Conservation (phyloP, 208 protist genomes). For the Plasmodiophora brassicae region DNA sequence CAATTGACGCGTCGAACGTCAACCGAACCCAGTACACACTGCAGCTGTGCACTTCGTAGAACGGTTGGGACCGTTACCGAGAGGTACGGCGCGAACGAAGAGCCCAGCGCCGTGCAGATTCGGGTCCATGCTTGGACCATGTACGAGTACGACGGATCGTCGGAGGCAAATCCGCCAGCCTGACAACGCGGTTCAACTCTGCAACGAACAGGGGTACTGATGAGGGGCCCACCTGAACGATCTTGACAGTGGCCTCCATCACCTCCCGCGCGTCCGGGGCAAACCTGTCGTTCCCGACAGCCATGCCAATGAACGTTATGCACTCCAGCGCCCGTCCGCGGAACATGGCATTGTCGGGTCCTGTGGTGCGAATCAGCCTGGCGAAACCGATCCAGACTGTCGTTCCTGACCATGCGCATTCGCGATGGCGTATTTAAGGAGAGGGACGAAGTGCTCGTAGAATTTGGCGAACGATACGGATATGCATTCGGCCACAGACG, state of each 20-base stretch:
- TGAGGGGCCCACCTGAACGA: conserved; percentile 45
- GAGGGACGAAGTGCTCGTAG: conserved; percentile 71
- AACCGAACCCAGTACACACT: conserved; percentile 54
- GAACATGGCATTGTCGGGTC: conserved; percentile 49
- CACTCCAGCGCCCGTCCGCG: conserved; percentile 76
- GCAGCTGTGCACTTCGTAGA: conserved; percentile 54
- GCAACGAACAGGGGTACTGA: neutral
- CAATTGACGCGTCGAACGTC: conserved; percentile 20
- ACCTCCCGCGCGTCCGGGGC: conserved; percentile 63
- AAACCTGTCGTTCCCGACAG: conserved; percentile 75
- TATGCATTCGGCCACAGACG: conserved; percentile 64
- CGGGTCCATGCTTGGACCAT: conserved; percentile 64
- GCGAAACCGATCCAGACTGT: no score
- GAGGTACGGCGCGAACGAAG: conserved; percentile 71
- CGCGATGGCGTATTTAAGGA: conserved; percentile 66
- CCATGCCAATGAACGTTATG: conserved; percentile 70
- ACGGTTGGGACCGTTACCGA: conserved; percentile 62
- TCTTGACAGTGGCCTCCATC: conserved; percentile 60
- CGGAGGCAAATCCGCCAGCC: conserved; percentile 46
- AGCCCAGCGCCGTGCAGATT: conserved; percentile 67
- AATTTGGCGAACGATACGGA: conserved; percentile 62
- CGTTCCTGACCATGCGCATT: conserved; percentile 46
- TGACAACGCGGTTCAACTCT: neutral
- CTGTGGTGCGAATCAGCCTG: conserved; percentile 32
- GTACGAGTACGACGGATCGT: conserved; percentile 71